Conservation (phyloP, 2,329 filamentous ascomycete species). For the Alternaria postmessia region DNA sequence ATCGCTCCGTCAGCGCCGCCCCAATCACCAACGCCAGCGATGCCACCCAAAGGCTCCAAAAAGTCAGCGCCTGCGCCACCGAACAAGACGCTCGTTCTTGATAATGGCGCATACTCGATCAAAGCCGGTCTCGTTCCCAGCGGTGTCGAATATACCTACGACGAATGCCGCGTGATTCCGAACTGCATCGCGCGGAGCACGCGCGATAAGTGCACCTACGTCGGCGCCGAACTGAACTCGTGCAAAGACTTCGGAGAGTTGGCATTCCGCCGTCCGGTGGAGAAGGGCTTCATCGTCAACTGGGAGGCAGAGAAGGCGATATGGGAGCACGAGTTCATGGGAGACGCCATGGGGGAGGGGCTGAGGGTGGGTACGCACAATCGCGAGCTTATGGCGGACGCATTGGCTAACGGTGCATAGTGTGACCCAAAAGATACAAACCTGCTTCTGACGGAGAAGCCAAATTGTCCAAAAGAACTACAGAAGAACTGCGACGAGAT, state of each 20-base stretch:
- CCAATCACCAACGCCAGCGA: conserved; percentile 12
- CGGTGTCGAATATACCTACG: conserved; percentile 33
- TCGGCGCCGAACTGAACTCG: conserved; percentile 78
- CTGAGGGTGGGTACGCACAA: conserved; percentile 57
- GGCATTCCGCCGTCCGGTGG: conserved; percentile 84
- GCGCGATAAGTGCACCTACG: conserved; percentile 78
- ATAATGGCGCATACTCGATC: conserved; percentile 91
- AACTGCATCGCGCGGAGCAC: conserved; percentile 86
- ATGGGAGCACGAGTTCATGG: conserved; percentile 90
- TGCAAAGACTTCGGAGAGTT: conserved; percentile 92
- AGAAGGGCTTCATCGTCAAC: conserved; percentile 93
- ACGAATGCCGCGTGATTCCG: conserved; percentile 73
- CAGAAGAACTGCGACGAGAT: conserved; percentile 95
- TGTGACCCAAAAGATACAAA: conserved; percentile 85
- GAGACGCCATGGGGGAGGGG: conserved; percentile 71
- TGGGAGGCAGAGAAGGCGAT: conserved; percentile 97
- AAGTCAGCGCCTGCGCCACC: conserved; percentile 32
- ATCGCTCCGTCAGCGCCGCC: conserved; percentile 1
- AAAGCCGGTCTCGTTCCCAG: conserved; percentile 79
- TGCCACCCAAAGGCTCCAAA: conserved; percentile 47
- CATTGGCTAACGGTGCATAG: conserved; percentile 35
- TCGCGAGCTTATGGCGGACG: neutral
- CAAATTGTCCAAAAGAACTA: conserved; percentile 80
- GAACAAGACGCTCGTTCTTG: conserved; percentile 76
- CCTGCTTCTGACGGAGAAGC: conserved; percentile 83